Conservation (phyloP, 148 eudicot genomes). For the Drosera capensis region DNA sequence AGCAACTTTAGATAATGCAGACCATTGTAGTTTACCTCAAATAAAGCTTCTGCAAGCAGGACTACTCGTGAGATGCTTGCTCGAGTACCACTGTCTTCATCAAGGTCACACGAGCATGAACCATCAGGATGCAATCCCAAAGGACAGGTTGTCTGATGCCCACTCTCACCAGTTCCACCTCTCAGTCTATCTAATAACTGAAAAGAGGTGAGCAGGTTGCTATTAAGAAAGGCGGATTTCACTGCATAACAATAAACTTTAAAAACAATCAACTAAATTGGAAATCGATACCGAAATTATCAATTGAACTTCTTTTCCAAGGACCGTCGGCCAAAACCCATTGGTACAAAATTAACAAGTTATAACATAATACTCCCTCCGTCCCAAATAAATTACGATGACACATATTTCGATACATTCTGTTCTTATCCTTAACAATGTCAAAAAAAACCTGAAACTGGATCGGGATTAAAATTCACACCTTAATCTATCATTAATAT, state of each 20-base stretch:
- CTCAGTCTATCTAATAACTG: constrained; percentile 33
- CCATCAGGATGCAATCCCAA: constrained; percentile 44
- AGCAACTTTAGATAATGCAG: neutral
- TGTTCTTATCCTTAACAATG: no score
- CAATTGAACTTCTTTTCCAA: no score
- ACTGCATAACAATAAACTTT: neutral
- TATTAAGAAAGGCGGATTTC: neutral
- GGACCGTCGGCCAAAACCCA: no score
- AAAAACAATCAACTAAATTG: neutral
- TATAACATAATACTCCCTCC: no score
- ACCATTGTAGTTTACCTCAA: constrained; percentile 27
- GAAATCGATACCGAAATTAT: no score
- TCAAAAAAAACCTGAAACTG: no score
- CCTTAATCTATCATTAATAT: no score
- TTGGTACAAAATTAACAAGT: no score
- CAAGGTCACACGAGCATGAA: constrained; percentile 35
- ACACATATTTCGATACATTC: no score
- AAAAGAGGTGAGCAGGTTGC: neutral
- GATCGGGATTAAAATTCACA: no score
- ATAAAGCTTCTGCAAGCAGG: constrained; percentile 51
- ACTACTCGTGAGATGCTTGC: constrained; percentile 44
- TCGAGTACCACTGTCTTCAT: constrained; percentile 27
- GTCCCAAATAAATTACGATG: no score
- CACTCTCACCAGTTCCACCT: constrained; percentile 21
- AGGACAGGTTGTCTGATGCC: constrained; percentile 24